Evolutionary conservation across 768 basidiomycete genomes (phyloP).

Genomic region (Strobilomyces confusus): DNA sequence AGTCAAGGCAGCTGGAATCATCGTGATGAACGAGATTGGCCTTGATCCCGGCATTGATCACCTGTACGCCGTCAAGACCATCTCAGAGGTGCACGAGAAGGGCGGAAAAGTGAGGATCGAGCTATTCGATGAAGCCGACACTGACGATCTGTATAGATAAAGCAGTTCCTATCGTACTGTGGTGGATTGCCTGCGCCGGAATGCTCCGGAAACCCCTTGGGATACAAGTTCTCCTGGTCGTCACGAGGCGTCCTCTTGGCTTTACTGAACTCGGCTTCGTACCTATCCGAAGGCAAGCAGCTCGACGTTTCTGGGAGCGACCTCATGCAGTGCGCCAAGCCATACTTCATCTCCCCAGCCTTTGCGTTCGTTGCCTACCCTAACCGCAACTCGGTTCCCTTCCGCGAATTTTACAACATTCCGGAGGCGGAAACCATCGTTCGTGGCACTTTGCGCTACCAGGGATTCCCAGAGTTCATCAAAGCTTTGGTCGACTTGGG

Average conservation of each 20-base stretch:
- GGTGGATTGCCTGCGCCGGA: constrained; percentile 94
- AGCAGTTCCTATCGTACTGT: constrained; percentile 91
- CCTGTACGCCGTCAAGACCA: constrained; percentile 90
- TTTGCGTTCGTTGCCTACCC: constrained; percentile 97
- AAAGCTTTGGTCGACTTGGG: constrained; percentile 82
- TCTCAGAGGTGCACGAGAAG: constrained; percentile 88
- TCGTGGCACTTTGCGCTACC: constrained; percentile 90
- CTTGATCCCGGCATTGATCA: constrained; percentile 96
- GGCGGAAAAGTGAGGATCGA: constrained; percentile 77
- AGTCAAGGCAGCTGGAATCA: constrained; percentile 82
- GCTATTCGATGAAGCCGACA: background rate
- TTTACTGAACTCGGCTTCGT: constrained; percentile 85
- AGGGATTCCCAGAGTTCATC: constrained; percentile 96
- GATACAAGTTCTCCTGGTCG: constrained; percentile 99
- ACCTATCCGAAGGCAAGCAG: constrained; percentile 61
- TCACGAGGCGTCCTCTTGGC: constrained; percentile 94
- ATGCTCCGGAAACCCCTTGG: constrained; percentile 89
- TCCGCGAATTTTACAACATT: constrained; percentile 88
- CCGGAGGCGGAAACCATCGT: constrained; percentile 91
- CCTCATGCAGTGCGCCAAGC: constrained; percentile 86
- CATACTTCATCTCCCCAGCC: constrained; percentile 93
- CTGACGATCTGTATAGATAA: constrained; percentile 49
- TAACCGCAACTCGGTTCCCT: constrained; percentile 90
- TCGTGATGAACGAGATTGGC: constrained; percentile 97
- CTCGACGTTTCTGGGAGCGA: constrained; percentile 71